Evolutionary conservation across 768 basidiomycete genomes (phyloP), one percentile per base, ranked within the genome.

Genomic region (Suillus clintonianus): DNA sequence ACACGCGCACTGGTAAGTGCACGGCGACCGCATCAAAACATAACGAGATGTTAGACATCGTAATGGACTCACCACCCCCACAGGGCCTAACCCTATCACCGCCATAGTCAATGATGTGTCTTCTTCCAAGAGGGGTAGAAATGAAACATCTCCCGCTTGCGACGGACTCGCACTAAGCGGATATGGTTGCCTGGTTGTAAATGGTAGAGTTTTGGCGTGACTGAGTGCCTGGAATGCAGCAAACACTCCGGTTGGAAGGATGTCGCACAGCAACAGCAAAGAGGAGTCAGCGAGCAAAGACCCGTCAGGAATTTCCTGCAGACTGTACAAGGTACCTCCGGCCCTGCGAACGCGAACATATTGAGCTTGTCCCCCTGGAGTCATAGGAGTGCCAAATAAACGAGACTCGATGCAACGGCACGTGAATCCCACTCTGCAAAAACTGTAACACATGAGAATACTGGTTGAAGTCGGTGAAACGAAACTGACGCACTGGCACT

Each of bases 301-400:
- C 81, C 81, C 85, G 4, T 81, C 79, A 22, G 76, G 74, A 11
- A 86, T 76, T 53, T 82, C 79, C 61, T 78, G 81, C 48, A 91
- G 78, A 65, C 82, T 87, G 78, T 89, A 90, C 6, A 93, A 80
- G 0, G 90, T 92, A 42, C 90, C 91, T 30, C 92, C 92, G 0
- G 89, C 92, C 67, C 83, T 85, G n/a, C 90, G 91, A 8, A 93
- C 86, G 37, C 91, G 86, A 6, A 91, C 81, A 71, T 87, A 93
- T 71, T 92, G 92, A 0, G 91, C 91, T 77, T 93, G 92, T 1
- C 87, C 90, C 13, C 91, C 90, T 6, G 87, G 86, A 2, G 90
- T 82, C 22, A 74, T 68, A 1, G 89, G 85, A 22, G 86, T 85
- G 58, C 92, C 92, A 69, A 93, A 90, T 13, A 91, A 78, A 34